A percentile compares a stretch with the other conserved stretches of the same genome.
These are phyloP conservation scores for Fraxinus paxiana DNA, from an alignment of 305 asterid genomes.

Conservation along the genomic window DNA sequence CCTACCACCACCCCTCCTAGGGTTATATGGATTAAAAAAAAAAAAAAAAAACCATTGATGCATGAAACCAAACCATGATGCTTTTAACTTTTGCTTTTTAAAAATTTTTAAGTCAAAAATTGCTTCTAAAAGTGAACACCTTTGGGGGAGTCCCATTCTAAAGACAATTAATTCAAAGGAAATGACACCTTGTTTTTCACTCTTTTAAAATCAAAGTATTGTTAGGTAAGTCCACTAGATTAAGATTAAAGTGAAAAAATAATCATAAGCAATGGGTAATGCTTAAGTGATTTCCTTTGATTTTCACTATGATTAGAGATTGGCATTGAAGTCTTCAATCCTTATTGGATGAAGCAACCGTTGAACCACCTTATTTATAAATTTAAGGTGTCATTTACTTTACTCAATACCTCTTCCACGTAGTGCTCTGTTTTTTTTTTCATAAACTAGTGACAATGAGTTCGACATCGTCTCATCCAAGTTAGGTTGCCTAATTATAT, in stretches of 20 bases:
- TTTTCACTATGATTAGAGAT: neutral
- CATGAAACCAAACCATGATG: neutral
- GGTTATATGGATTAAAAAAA: neutral
- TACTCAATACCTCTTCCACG: neutral
- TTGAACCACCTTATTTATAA: neutral
- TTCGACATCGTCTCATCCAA: neutral
- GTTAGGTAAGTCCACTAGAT: constrained; percentile 25
- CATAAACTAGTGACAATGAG: neutral
- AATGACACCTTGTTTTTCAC: constrained; percentile 3
- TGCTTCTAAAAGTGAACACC: neutral
- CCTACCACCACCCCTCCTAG: neutral
- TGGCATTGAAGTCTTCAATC: neutral
- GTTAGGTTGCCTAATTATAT: neutral
- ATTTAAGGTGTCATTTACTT: neutral
- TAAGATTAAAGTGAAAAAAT: constrained; percentile 9
- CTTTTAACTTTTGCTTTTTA: neutral
- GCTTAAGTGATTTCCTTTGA: neutral
- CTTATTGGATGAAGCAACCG: neutral
- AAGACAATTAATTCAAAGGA: constrained; percentile 8
- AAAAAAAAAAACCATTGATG: neutral
- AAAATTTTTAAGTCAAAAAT: neutral
- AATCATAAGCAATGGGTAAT: constrained; percentile 12
- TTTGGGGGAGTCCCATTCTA: neutral
- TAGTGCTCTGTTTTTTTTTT: neutral
- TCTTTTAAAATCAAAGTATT: constrained; percentile 9